These are phyloP conservation scores for Wolfiporia cocos DNA, from an alignment of 1,284 basidiomycete genomes.

Conservation along the genomic window DNA sequence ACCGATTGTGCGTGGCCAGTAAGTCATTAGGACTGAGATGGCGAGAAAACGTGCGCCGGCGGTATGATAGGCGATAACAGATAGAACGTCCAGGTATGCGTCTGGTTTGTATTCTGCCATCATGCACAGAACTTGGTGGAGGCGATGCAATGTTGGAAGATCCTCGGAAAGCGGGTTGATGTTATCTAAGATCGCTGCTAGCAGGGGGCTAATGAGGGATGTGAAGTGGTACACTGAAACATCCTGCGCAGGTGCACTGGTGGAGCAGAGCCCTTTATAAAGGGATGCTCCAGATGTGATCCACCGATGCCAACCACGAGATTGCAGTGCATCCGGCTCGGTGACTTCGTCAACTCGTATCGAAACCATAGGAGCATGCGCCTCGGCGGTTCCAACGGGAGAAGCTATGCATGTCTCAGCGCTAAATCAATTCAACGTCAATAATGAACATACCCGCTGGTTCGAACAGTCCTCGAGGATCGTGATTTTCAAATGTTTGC, in stretches of 20 bases:
- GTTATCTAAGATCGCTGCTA: slow-evolving; percentile 53
- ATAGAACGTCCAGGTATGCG: slow-evolving; percentile 61
- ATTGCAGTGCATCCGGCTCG: slow-evolving; percentile 15
- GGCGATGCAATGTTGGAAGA: slow-evolving; percentile 38
- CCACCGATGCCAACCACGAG: slow-evolving; percentile 29
- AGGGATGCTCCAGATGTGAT: slow-evolving; percentile 14
- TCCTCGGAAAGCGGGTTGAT: slow-evolving; percentile 33
- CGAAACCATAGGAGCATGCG: slow-evolving; percentile 36
- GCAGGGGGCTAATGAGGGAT: slow-evolving; percentile 51
- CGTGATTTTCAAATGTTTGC: too few relatives aligned
- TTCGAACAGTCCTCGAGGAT: too few relatives aligned
- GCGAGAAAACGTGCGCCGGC: slow-evolving; percentile 48
- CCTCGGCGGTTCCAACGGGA: too few relatives aligned
- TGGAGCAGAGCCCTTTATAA: slow-evolving; percentile 35
- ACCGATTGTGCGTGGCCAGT: slow-evolving; percentile 65
- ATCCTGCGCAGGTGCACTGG: slow-evolving; percentile 52
- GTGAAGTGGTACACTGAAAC: slow-evolving; percentile 50
- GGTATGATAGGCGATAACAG: slow-evolving; percentile 63
- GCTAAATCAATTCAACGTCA: too few relatives aligned
- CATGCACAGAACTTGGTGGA: slow-evolving; percentile 51
- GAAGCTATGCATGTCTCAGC: too few relatives aligned
- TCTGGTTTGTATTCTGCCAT: slow-evolving; percentile 62
- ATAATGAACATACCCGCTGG: too few relatives aligned
- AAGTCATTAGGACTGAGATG: slow-evolving; percentile 46
- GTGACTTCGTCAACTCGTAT: slow-evolving; percentile 57